A percentile compares a stretch with the other conserved stretches of the same genome.
phyloP scores from a whole-genome alignment of 2,329 filamentous ascomycete genomes.

The Neonectria ditissima region DNA sequence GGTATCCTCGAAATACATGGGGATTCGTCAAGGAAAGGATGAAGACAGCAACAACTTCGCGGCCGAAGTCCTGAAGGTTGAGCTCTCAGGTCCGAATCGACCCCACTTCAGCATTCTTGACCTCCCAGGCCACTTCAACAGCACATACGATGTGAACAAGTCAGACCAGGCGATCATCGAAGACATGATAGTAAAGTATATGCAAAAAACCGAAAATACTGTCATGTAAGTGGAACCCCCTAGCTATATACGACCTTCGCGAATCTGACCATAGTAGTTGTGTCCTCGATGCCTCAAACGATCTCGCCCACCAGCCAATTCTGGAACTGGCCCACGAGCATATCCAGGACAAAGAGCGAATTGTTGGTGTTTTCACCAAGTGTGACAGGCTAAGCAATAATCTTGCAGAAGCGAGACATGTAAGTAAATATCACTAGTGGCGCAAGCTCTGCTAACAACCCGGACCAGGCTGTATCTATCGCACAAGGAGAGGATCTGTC shows the following conservation, averaged over 20 bases:
- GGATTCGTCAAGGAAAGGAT: slow-evolving; percentile 42
- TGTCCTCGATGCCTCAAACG: slow-evolving; percentile 48
- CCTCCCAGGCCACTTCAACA: slow-evolving; percentile 50
- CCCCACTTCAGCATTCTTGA: slow-evolving; percentile 54
- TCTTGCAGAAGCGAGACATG: slow-evolving; percentile 23
- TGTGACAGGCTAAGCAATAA: slow-evolving; percentile 46
- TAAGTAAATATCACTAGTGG: background rate
- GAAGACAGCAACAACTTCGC: slow-evolving; percentile 51
- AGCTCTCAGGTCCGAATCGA: slow-evolving; percentile 51
- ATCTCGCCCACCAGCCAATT: slow-evolving; percentile 48
- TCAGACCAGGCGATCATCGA: slow-evolving; percentile 46
- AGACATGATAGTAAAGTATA: slow-evolving; percentile 51
- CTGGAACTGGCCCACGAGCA: slow-evolving; percentile 43
- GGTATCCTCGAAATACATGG: slow-evolving; percentile 48
- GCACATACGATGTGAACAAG: slow-evolving; percentile 41
- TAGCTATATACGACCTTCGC: background rate
- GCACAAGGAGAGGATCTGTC: slow-evolving; percentile 17
- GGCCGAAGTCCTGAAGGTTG: slow-evolving; percentile 52
- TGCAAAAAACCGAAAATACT: slow-evolving; percentile 51
- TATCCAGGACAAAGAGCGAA: slow-evolving; percentile 42
- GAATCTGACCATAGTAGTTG: slow-evolving; percentile 42
- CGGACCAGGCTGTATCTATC: slow-evolving; percentile 30
- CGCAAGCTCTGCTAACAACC: slow-evolving; percentile 8
- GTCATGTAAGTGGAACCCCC: slow-evolving; percentile 48
- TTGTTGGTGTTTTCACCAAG: slow-evolving; percentile 55